Conservation (phyloP, 345 rosid genomes). For the Arabidopsis suecica region DNA sequence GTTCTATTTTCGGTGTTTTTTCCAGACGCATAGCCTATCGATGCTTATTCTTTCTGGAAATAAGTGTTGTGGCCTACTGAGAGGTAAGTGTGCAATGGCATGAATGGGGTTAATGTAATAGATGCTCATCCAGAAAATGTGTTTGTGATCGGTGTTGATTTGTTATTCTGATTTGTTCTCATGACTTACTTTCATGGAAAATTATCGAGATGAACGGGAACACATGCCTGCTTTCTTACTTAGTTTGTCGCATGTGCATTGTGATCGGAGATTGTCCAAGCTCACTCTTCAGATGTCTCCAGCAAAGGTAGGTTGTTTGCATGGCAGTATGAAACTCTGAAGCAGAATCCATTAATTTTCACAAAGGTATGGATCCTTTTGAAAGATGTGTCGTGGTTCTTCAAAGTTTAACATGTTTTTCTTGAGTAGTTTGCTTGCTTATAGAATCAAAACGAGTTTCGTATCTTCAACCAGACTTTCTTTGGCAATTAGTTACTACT, state of each 20-base stretch:
- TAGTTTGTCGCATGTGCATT: background rate
- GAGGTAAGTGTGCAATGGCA: slow-evolving; percentile 23
- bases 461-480: background rate
- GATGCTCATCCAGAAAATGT: background rate
- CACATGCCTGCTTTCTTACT: slow-evolving; percentile 9
- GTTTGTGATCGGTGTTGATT: slow-evolving; percentile 9
- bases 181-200: slow-evolving; percentile 23
- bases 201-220: slow-evolving; percentile 16
- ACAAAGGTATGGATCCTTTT: slow-evolving; percentile 20
- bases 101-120: slow-evolving; percentile 5
- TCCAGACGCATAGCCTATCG: background rate
- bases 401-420: background rate
- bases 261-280: slow-evolving; percentile 17
- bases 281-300: background rate
- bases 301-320: slow-evolving; percentile 17
- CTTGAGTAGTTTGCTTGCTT: background rate
- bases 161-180: slow-evolving; percentile 10
- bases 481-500: background rate
- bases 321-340: slow-evolving; percentile 12
- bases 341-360: background rate
- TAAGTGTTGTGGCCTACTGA: slow-evolving; percentile 8
- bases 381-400: slow-evolving; percentile 8
- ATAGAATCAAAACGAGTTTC: slow-evolving; percentile 13
- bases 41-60: slow-evolving; percentile 15
- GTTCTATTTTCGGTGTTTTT: slow-evolving; percentile 1